Evolutionary conservation across 139 green algal genomes (phyloP).

Genomic region (Chlorella vulgaris): DNA sequence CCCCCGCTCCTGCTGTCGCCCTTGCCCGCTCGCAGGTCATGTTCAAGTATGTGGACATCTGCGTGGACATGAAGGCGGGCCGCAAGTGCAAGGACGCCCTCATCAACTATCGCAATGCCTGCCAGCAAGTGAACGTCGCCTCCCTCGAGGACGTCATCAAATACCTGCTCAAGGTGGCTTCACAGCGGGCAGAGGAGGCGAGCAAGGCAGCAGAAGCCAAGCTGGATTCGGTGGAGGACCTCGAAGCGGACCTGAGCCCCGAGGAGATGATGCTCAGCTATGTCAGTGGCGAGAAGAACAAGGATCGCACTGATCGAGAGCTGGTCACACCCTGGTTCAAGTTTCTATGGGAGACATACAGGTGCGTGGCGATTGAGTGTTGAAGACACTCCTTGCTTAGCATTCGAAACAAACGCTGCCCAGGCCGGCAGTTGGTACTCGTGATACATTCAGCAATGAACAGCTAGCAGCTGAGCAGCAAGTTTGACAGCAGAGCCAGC

Average conservation of each 20-base stretch:
- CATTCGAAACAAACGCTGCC: no score
- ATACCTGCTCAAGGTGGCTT: constrained; percentile 94
- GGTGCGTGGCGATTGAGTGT: constrained; percentile 65
- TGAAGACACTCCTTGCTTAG: no score
- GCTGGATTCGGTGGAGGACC: constrained; percentile 65
- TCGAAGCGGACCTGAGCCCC: constrained; percentile 94
- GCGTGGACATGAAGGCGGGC: constrained; percentile 91
- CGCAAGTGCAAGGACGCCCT: constrained; percentile 97
- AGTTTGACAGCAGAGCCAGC: no score
- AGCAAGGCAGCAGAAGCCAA: constrained; percentile 75
- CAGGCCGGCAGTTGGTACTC: no score
- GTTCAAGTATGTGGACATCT: constrained; percentile 96
- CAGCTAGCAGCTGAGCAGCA: no score
- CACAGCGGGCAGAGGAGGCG: constrained; percentile 88
- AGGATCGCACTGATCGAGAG: constrained; percentile 95
- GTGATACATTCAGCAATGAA: no score
- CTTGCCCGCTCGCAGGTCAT: no score
- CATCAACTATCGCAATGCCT: constrained; percentile 98
- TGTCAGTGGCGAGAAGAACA: constrained; percentile 91
- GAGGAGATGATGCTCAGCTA: constrained; percentile 99
- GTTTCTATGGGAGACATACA: constrained; percentile 99
- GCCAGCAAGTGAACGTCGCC: constrained; percentile 93
- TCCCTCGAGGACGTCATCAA: constrained; percentile 93
- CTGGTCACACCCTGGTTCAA: constrained; percentile 99
- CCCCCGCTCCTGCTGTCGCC: no score